Evolutionary conservation across 2,329 filamentous ascomycete genomes (phyloP), one percentile per base, ranked within the genome.

Genomic region (Emergomyces pasteurianus): DNA sequence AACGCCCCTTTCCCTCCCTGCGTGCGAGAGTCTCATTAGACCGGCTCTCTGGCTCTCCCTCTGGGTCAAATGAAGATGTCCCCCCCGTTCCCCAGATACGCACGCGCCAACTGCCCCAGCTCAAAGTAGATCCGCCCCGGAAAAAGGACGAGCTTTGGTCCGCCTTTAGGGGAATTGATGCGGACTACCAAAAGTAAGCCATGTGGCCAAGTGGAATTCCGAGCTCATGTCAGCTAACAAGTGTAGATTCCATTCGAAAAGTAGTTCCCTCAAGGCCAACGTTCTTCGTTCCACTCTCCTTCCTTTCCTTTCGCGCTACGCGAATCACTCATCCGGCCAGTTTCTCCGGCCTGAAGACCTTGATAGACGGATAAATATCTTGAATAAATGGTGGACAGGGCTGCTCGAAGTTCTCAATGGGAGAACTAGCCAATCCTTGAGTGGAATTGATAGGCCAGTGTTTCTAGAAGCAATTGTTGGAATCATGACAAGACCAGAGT

Each of bases 381-480:
- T 96, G 61, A 90, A 94, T 71, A 92, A 89, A 70, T 96, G 92
- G 92, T 96, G 92, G 92, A 86, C 81, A 50, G 86, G 84, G 1
- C 78, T 96, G 46, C 76, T 96, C 60, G 90, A 94, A 62, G 85
- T 95, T 78, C 81, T 96, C 28, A 86, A 91, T 65, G 88, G 87
- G 38, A 82, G 83, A 63, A 83, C 86, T 70, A 86, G 86, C 60
- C 87, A 90, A 67, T 86, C 88, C 2, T 86, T 96, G 16, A 86
- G 90, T 1, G 89, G 89, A 12, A 86, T 90, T n/a, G 92, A 96
- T 69, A 81, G 90, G 38, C 89, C 90, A 0, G 82, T 85, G 2
- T 84, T 95, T 50, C 81, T 95, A 38, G 91, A 96, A 69, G 88
- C 85, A 5, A 81, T 89, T 26, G 85, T 87, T 56, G 83, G 87